Conservation (phyloP, 2,329 filamentous ascomycete genomes). For the Chaetoscypha palmicola region DNA sequence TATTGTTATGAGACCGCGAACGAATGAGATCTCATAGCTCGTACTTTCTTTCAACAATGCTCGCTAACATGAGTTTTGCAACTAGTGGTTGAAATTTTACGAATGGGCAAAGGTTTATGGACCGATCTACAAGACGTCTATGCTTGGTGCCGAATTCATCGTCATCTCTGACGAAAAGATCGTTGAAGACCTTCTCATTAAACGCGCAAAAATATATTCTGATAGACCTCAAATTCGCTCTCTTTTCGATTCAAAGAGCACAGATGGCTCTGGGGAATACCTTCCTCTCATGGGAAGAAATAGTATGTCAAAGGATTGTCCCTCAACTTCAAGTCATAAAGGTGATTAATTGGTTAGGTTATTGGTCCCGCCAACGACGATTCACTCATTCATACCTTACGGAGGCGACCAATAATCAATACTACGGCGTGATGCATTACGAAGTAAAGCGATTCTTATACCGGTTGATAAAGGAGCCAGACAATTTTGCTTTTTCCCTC, state of each 20-base stretch:
- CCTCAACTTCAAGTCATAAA: background rate
- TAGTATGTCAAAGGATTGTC: too few species aligned
- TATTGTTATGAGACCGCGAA: too few species aligned
- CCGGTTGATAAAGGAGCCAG: slow-evolving; percentile 41
- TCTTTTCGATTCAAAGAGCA: slow-evolving; percentile 24
- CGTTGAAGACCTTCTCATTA: slow-evolving; percentile 5
- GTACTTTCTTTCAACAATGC: background rate
- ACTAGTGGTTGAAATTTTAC: slow-evolving; percentile 6
- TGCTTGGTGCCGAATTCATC: slow-evolving; percentile 1
- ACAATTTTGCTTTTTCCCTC: slow-evolving; percentile 42
- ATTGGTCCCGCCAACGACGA: slow-evolving; percentile 41
- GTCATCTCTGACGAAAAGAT: slow-evolving; percentile 5
- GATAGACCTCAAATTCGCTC: slow-evolving; percentile 28
- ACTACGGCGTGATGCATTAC: slow-evolving; percentile 37
- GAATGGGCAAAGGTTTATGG: slow-evolving; percentile 5
- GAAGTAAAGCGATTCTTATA: slow-evolving; percentile 48
- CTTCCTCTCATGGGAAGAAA: slow-evolving; percentile 39
- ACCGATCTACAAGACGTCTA: background rate
- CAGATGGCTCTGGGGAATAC: slow-evolving; percentile 44
- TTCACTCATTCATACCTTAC: slow-evolving; percentile 38
- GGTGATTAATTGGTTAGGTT: slow-evolving; percentile 28
- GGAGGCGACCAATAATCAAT: slow-evolving; percentile 9
- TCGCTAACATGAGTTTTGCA: background rate
- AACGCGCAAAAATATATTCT: slow-evolving; percentile 5
- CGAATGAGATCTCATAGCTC: background rate